Evolutionary conservation across 306 rosid species (phyloP).

Genomic region (Mimosa bimucronata): DNA sequence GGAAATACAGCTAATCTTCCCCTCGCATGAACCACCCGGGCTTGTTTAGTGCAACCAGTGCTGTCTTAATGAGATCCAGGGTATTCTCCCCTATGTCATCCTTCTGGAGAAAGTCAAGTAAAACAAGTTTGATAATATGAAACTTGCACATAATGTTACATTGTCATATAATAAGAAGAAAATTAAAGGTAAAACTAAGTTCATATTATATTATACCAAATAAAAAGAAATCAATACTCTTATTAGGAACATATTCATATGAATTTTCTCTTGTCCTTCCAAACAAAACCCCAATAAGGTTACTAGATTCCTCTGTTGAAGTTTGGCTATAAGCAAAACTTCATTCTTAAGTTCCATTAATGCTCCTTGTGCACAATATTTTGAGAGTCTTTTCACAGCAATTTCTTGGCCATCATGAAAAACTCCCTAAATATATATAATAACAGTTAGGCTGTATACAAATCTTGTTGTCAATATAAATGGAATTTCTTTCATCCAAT

Average conservation of each 20-base stretch:
- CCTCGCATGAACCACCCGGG: no score
- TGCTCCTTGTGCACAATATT: constrained; percentile 31
- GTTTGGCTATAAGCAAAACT: constrained; percentile 27
- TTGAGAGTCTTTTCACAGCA: constrained; percentile 38
- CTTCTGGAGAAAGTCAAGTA: no score
- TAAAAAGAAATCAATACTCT: constrained; percentile 35
- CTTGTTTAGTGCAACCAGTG: no score
- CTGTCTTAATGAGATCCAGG: no score
- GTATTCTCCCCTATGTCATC: no score
- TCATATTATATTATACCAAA: constrained; percentile 23
- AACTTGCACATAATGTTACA: not conserved
- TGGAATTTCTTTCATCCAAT: not conserved
- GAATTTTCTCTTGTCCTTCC: constrained; percentile 31
- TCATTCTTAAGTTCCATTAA: constrained; percentile 39
- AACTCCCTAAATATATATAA: constrained; percentile 34
- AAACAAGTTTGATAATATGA: not conserved
- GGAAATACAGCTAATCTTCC: no score
- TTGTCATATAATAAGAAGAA: no score
- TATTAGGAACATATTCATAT: constrained; percentile 36
- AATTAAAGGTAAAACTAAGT: not conserved
- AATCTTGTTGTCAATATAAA: no score
- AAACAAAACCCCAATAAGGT: constrained; percentile 16
- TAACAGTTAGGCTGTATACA: no score
- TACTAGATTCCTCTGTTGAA: constrained; percentile 41
- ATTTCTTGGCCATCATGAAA: constrained; percentile 17